Percentiles rank a stretch among this genome's conserved stretches.
Evolutionary conservation across 2,329 filamentous ascomycete species (phyloP).

Genomic region (Xylariaceae sp.): DNA sequence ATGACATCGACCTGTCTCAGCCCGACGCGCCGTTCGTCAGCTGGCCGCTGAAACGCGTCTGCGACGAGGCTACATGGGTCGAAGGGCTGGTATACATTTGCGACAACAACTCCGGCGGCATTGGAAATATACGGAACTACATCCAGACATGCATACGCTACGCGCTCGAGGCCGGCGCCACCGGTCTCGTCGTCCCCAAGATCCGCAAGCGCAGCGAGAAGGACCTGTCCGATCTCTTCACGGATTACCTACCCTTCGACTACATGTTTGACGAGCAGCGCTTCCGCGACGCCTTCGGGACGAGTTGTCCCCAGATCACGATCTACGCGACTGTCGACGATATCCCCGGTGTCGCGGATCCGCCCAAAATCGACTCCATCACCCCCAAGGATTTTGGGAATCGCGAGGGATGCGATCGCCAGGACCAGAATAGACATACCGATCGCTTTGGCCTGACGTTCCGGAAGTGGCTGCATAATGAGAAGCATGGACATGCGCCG

Average conservation of each 20-base stretch:
- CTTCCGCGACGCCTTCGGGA: conserved; percentile 36
- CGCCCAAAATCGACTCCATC: conserved; percentile 36
- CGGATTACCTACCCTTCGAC: conserved; percentile 36
- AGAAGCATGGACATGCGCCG: conserved; percentile 26
- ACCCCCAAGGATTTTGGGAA: conserved; percentile 38
- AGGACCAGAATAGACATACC: conserved; percentile 39
- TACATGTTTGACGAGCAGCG: conserved; percentile 46
- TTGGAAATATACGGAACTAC: conserved; percentile 48
- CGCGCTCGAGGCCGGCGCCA: conserved; percentile 43
- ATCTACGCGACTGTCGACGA: conserved; percentile 36
- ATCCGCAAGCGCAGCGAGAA: conserved; percentile 41
- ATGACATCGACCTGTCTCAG: conserved; percentile 34
- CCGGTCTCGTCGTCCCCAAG: conserved; percentile 41
- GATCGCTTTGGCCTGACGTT: conserved; percentile 36
- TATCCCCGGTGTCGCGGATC: conserved; percentile 35
- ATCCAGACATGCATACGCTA: conserved; percentile 47
- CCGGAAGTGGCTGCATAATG: conserved; percentile 31
- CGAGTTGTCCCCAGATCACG: conserved; percentile 40
- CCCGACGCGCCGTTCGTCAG: conserved; percentile 40
- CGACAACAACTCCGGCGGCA: conserved; percentile 47
- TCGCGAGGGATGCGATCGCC: conserved; percentile 36
- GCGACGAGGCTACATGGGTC: conserved; percentile 39
- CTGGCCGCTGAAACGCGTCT: conserved; percentile 42
- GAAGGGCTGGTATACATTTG: conserved; percentile 43
- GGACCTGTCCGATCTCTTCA: conserved; percentile 40